Base-by-base conservation (phyloP, 2,329 filamentous ascomycete genomes). In the Gremmenia infestans region DNA sequence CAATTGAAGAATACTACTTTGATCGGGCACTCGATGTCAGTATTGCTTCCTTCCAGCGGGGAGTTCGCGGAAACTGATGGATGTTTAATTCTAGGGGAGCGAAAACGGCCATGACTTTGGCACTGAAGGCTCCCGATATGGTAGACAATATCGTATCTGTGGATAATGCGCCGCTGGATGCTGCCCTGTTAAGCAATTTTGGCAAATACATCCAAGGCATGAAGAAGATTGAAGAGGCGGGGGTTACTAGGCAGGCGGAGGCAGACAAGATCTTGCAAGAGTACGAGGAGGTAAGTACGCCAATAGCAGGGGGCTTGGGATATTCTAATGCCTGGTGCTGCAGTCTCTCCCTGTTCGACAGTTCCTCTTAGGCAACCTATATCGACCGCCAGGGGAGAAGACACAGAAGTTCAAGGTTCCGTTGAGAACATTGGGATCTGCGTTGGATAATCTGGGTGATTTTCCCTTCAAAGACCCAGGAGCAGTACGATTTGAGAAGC, bases 21-120 rank as follows among this genome's bases (percentile, higher is more conserved):
- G 28, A 94, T 97, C 66, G 93, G 93, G 0, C 94, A 97, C 73
- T 96, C 91, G 1, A 97, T 97, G 93, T 89, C 72, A 67, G 80
- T 65, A 25, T 42, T 28, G 14, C 45, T 48, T 48, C 14, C 23
- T 8, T 25, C 2, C 22, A 12, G 5, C 23, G 5, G 37, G 35
- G n/a, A 14, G 9, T 7, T 14, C 4, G 19, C 17, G n/a, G 32
- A 19, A 17, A 35, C 56, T 65, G 42, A 63, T 32, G 25, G 14
- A 35, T 40, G 23, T 9, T 23, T 56, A 22, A 22, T 22, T 22
- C 4, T 22, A 88, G 85, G 87, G 93, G 94, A 60, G 93, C 93
- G 48, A 97, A 97, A 76, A 86, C 88, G 2, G 91, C 90, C 65
- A 97, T 97, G 93, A 79, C 88, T 0, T 77, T 97, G 56, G 91